Base-by-base conservation (phyloP, 1,284 basidiomycete genomes). In the Quambalaria eucalypti region DNA sequence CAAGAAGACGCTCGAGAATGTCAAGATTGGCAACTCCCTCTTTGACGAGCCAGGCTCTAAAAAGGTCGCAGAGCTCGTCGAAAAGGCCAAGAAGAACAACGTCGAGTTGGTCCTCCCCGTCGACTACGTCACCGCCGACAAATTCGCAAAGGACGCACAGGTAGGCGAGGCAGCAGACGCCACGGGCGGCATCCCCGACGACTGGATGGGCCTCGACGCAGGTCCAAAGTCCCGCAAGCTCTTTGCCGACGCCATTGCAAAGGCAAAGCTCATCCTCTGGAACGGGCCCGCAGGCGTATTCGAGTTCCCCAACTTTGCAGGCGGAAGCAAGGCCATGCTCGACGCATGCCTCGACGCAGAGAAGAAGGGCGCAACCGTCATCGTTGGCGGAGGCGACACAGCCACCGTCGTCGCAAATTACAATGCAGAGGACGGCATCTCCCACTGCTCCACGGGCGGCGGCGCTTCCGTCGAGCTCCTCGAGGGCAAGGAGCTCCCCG, bases 211-310 rank as follows among this genome's bases (percentile, higher is more conserved):
- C 72, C 86, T 98, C 52, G 93, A 79, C 56, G 73, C 72, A 42
- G 72, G 73, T 40, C 65, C 68, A 53, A 82, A 93, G 80, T 90
- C 86, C 64, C 84, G 84, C 53, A 81, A 88, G 72, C 79, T 88
- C 60, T 98, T 87, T 81, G 81, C 80, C 51, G 74, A 85, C 68
- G 85, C 90, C 25, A 91, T 97, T 58, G 77, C 86, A 55, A 85
- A 88, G 73, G 82, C 90, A 61, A 97, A 92, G 83, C 98, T 95
- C 48, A 92, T 98, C 77, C 85, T 98, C 58, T 98, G 93, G 92
- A 98, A 98, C 77, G 93, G 73, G 16, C 59, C 57, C 38, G 88
- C 93, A 46, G 93, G 93, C 71, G 93, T 98, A 30, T 98, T 98
- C 77, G 93, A 98, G 78, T 95, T 97, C 81, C 83, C 87, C 50